Conservation (phyloP, 805 yeast species). For the Pachysolen tannophilus region DNA sequence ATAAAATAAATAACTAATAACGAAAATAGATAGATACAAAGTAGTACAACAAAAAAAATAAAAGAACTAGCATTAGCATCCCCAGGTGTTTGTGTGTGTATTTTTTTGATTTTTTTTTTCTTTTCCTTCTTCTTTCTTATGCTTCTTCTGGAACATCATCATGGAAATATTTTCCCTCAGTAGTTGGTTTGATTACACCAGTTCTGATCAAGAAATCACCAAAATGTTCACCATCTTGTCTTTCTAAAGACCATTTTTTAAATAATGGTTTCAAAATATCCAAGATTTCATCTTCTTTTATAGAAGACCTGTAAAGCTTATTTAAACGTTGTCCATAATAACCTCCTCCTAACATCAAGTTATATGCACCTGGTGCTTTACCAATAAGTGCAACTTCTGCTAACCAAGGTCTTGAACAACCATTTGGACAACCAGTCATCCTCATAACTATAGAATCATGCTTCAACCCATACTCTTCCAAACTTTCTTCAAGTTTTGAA, state of each 20-base stretch:
- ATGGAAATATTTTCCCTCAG: constrained; percentile 91
- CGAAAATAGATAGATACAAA: background rate
- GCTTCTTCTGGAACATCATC: constrained; percentile 85
- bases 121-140: constrained; percentile 13
- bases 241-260: constrained; percentile 90
- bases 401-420: constrained; percentile 97
- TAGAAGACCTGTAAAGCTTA: constrained; percentile 79
- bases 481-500: constrained; percentile 71
- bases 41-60: background rate
- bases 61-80: too few relatives aligned
- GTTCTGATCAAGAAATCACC: constrained; percentile 88
- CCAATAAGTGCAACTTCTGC: constrained; percentile 96
- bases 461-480: constrained; percentile 88
- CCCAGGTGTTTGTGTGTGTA: too few relatives aligned
- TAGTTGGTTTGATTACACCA: constrained; percentile 83
- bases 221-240: constrained; percentile 86
- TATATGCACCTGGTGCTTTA: constrained; percentile 89
- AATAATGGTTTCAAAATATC: constrained; percentile 74
- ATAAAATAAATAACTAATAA: background rate
- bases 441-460: constrained; percentile 94
- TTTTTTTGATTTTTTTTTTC: too few relatives aligned
- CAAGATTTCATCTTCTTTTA: constrained; percentile 85
- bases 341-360: constrained; percentile 93
- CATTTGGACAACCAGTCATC: constrained; percentile 99
- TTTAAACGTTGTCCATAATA: constrained; percentile 88